Evolutionary conservation across 345 rosid genomes (phyloP), one percentile per base, ranked within the genome.

Genomic region (Moringa oleifera): DNA sequence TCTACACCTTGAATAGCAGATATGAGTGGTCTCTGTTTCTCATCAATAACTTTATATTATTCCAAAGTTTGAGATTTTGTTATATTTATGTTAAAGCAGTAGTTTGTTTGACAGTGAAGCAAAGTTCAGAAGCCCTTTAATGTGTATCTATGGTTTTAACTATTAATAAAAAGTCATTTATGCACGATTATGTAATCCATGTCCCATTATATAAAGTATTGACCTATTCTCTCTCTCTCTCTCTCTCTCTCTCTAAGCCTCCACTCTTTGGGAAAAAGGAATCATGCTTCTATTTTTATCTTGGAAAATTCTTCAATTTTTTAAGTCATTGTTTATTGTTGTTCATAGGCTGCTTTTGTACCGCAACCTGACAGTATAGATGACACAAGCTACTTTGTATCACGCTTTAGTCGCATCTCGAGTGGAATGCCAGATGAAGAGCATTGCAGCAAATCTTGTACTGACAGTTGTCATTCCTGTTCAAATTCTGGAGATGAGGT

Each of bases 351-450:
- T 71, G 88, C 83, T 25, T 88, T 85, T 82, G 86, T 88, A 51
- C 96, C 96, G 0, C 75, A 73, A 25, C 85, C 86, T 20, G 88
- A 85, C 56, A 66, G 77, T 75, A 79, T 77, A 47, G 84, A 76
- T 64, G 96, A 88, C 83, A 83, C 96, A 18, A 83, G 96, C 75
- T 88, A 88, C 70, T 88, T 88, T 70, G 77, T 85, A 52, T 77
- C 91, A 53, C 81, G 95, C 24, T 81, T 76, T 63, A 47, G 74
- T 71, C 77, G 69, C 61, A 31, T 69, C 50, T 69, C 84, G n/a
- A n/a, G 58, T 47, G 68, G 77, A 41, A 31, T 68, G 59, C 74
- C 49, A 12, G 80, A 76, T 55, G 80, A 83, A 59, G 74, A 65
- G 61, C 72, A 71, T 55, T 53, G 79, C 69, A 79, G 79, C 23